Base-by-base conservation (phyloP, 441 rosid genomes). In the Oxalis stricta region DNA sequence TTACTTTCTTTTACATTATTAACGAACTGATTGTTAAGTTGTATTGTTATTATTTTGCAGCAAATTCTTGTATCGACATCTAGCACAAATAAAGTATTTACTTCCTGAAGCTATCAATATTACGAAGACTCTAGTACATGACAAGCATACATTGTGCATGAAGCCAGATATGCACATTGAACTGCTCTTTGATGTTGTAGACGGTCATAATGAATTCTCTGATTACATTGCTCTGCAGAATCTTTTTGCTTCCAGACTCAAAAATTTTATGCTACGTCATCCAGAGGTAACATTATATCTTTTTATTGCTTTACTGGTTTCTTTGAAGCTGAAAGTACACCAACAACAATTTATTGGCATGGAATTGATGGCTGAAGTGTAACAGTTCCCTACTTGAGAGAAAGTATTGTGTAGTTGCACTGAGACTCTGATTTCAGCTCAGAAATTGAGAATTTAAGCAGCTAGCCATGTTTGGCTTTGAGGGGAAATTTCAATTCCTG, bases 31-130 rank as follows among this genome's bases (percentile, higher is more conserved):
- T 52, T 21, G 18, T 30, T 38, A 28, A 19, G 19, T 39, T 8
- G 12, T 32, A 13, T 12, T 17, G 1, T 30, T 49, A 19, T 32
- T 43, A 16, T 38, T 46, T 48, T 12, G 35, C 76, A 75, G 82
- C 44, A 56, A 61, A 41, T 56, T 75, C 46, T 58, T 53, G 3
- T 50, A 33, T 37, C 23, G 33, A 41, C 66, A 75, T 54, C 68
- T 75, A 19, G 76, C 74, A 46, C 79, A 60, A 62, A 50, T 72
- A 21, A 72, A 69, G 36, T 72, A 64, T 28, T 5, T 72, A 52
- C 72, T 75, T 44, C 73, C 66, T 15, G 82, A 66, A 49, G 72
- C 61, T 41, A 38, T 75, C 35, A 57, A 52, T 38, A 48, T 57
- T 23, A 70, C 72, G 38, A 62, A 54, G 52, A 56, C 72, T 54